These are phyloP conservation scores for Sporothrix humicola DNA, from an alignment of 2,329 filamentous ascomycete genomes.

Conservation along the genomic window DNA sequence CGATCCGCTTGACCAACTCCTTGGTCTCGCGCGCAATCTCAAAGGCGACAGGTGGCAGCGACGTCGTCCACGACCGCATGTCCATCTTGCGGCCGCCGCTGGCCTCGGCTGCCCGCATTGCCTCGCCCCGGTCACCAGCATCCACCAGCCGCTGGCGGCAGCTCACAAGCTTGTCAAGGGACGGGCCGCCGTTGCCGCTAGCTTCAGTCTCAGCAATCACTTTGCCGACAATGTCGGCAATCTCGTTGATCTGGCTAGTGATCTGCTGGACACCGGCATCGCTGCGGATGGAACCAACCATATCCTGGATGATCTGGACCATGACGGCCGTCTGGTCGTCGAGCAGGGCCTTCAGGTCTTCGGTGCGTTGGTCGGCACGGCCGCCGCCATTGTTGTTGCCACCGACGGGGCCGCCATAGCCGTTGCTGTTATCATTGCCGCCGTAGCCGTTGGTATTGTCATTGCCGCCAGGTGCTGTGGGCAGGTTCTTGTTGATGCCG, in stretches of 20 bases:
- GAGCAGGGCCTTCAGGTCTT: conserved; percentile 71
- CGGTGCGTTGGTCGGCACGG: conserved; percentile 50
- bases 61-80: conserved; percentile 70
- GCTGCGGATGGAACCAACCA: conserved; percentile 73
- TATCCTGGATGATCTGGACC: conserved; percentile 79
- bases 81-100: conserved; percentile 59
- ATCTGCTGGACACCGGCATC: conserved; percentile 69
- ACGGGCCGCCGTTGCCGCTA: conserved; percentile 57
- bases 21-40: conserved; percentile 83
- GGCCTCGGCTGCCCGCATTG: conserved; percentile 58
- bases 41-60: conserved; percentile 82
- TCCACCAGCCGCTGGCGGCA: conserved; percentile 70
- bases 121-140: conserved; percentile 65
- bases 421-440: neutral
- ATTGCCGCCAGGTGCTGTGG: conserved; percentile 47
- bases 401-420: neutral
- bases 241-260: conserved; percentile 71
- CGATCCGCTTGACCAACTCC: conserved; percentile 61
- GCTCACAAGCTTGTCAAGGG: conserved; percentile 60
- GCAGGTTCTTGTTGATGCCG: conserved; percentile 47
- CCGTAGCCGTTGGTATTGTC: neutral
- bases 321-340: conserved; percentile 82
- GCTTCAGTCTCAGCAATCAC: conserved; percentile 70
- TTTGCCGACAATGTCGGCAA: conserved; percentile 71
- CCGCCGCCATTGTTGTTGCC: conserved; percentile 35